These are phyloP conservation scores for Metschnikowia proteae DNA, from an alignment of 805 yeast species.

Conservation along the genomic window DNA sequence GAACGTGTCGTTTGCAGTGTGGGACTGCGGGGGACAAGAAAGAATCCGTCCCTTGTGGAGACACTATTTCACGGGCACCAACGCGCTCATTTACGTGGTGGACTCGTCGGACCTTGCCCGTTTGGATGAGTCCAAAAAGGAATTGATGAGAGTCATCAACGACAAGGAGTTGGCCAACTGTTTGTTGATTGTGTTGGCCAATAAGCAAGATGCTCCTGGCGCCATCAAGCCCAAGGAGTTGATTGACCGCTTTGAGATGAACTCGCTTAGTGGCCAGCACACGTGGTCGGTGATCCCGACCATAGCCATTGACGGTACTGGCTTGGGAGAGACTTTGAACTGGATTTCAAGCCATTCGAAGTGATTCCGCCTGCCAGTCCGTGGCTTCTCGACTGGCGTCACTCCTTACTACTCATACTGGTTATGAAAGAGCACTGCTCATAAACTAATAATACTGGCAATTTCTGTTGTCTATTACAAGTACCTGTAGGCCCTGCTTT, in stretches of 20 bases:
- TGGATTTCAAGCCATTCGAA: conserved; percentile 73
- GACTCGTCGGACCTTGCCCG: conserved; percentile 75
- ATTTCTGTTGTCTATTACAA: not conserved
- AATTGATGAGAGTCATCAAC: conserved; percentile 69
- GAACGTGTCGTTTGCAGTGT: conserved; percentile 78
- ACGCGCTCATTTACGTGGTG: conserved; percentile 86
- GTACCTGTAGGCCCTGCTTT: not conserved
- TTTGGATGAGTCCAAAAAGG: conserved; percentile 72
- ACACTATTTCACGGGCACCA: conserved; percentile 90
- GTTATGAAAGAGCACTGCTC: conserved; percentile 6
- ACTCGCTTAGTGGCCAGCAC: conserved; percentile 56
- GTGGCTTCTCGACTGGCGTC: not conserved
- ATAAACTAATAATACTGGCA: not conserved
- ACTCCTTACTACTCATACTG: conserved; percentile 7
- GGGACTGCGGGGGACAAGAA: conserved; percentile 98
- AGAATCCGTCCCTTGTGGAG: conserved; percentile 91
- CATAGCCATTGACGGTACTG: conserved; percentile 86
- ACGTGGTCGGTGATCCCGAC: conserved; percentile 92
- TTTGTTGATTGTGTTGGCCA: conserved; percentile 78
- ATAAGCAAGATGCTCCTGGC: conserved; percentile 74
- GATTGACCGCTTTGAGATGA: conserved; percentile 66
- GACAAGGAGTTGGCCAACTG: conserved; percentile 84
- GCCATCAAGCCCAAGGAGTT: conserved; percentile 77
- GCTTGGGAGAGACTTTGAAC: conserved; percentile 79
- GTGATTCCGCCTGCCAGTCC: not conserved